These are phyloP conservation scores for Myriosclerotinia scirpicola DNA, from an alignment of 2,329 filamentous ascomycete genomes.

Conservation along the genomic window DNA sequence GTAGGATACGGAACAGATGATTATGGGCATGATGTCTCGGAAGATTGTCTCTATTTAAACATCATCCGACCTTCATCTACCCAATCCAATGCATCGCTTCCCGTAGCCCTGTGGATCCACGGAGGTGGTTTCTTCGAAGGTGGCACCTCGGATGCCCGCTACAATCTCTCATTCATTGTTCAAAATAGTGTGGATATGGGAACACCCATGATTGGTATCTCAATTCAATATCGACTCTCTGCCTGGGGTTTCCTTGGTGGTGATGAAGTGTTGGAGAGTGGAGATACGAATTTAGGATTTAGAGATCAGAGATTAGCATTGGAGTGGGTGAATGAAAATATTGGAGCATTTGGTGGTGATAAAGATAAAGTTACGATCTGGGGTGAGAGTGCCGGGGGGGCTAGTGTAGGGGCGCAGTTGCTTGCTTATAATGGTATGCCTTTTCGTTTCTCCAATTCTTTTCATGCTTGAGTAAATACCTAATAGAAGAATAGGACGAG, in stretches of 20 bases:
- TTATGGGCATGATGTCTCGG: slow-evolving; percentile 34
- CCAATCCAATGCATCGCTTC: slow-evolving; percentile 33
- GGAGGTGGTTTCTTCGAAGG: slow-evolving; percentile 46
- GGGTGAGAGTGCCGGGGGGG: slow-evolving; percentile 45
- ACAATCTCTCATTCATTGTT: slow-evolving; percentile 33
- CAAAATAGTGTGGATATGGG: slow-evolving; percentile 45
- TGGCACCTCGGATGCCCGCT: slow-evolving; percentile 29
- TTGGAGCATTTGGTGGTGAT: slow-evolving; percentile 48
- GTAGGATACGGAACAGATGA: slow-evolving; percentile 35
- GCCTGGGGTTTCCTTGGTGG: slow-evolving; percentile 50
- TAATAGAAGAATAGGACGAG: slow-evolving; percentile 43
- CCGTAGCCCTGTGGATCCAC: slow-evolving; percentile 58
- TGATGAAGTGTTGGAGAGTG: slow-evolving; percentile 42
- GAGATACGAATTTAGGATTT: slow-evolving; percentile 49
- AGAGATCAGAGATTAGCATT: slow-evolving; percentile 47
- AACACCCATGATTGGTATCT: slow-evolving; percentile 49
- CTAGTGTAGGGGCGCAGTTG: slow-evolving; percentile 32
- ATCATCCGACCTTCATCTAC: slow-evolving; percentile 48
- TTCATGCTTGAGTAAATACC: background rate
- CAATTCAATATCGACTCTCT: slow-evolving; percentile 48
- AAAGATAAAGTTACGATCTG: slow-evolving; percentile 47
- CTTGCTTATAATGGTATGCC: slow-evolving; percentile 48
- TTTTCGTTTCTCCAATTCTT: background rate
- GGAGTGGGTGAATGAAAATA: slow-evolving; percentile 48
- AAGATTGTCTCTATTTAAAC: slow-evolving; percentile 57